These are phyloP conservation scores for Trichoderma polysporum DNA, from an alignment of 2,329 filamentous ascomycete species.

Conservation along the genomic window DNA sequence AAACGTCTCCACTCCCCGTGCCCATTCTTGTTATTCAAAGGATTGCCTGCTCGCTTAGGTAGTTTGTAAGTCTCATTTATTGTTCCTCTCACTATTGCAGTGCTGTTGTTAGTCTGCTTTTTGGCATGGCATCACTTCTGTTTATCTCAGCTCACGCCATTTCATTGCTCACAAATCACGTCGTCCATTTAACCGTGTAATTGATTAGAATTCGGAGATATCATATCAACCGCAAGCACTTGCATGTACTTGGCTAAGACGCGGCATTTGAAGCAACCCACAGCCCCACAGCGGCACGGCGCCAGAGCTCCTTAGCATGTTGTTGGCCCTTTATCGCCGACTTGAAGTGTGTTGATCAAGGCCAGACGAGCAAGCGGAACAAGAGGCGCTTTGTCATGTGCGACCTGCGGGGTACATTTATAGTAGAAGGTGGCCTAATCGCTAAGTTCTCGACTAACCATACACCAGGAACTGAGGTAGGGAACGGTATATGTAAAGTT, in stretches of 20 bases:
- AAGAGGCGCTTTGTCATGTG: not conserved
- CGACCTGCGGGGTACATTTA: not conserved
- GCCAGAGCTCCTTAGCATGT: not conserved
- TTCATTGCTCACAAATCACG: not conserved
- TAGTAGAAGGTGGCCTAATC: not conserved
- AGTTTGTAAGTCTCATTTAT: not conserved
- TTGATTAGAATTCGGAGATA: not conserved
- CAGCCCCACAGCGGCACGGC: constrained; percentile 1
- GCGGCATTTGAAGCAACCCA: not conserved
- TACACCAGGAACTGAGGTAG: not conserved
- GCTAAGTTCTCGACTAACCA: not conserved
- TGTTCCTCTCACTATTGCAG: no score
- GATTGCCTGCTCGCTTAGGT: not conserved
- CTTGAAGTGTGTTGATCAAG: not conserved
- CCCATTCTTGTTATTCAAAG: no score
- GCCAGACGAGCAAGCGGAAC: not conserved
- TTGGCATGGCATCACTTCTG: not conserved
- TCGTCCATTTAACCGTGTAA: no score
- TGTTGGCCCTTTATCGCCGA: not conserved
- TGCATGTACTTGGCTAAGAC: not conserved
- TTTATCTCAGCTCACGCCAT: not conserved
- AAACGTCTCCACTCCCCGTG: not conserved
- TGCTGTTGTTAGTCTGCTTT: no score
- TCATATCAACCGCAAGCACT: not conserved
- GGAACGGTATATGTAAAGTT: no score